Evolutionary conservation across 495 filamentous ascomycete species (phyloP), one percentile per base, ranked within the genome.

Genomic region (Podospora tetraspora): DNA sequence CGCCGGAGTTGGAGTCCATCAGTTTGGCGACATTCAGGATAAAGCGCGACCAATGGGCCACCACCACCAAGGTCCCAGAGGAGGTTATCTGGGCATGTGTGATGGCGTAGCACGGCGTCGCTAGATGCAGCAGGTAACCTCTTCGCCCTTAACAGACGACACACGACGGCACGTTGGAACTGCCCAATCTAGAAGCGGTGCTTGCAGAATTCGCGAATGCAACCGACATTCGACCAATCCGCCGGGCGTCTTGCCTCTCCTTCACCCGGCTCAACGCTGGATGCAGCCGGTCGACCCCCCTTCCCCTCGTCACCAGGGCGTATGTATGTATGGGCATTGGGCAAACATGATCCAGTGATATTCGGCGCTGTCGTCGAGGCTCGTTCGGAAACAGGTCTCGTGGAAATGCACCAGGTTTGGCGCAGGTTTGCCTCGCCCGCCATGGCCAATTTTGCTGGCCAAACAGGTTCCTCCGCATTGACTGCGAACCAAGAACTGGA

Each of bases 131-230:
- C 57, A 64, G 65, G 58, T 59, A 60, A 13, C 13, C 27, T 16
- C 58, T 5, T 5, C 24, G 27, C 59, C 43, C 43, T 52, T 19
- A 19, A 52, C 43, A n/a, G 43, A 8, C 43, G 43, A 52, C 43
- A 52, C 16, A 52, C 43, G 43, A 16, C 21, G 25, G 21, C 24
- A 25, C 23, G 23, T 22, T 59, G 25, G 52, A 62, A 23, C 43
- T 70, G 64, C 68, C 62, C 30, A 63, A 70, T 70, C 64, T 3
- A 60, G 68, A 13, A 27, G 66, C 64, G 64, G 60, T 60, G 61
- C 63, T 24, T 66, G 64, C 64, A 64, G 25, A 61, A 62, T 3
- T 27, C 59, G 37, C 21, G 21, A 62, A 68, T 63, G 68, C 56
- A 60, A 62, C 58, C 59, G 34, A 27, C 52, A 19, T 34, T 62